phyloP scores from a whole-genome alignment of 192 early-diverging fungal genomes.

The Backusella macrospora region DNA sequence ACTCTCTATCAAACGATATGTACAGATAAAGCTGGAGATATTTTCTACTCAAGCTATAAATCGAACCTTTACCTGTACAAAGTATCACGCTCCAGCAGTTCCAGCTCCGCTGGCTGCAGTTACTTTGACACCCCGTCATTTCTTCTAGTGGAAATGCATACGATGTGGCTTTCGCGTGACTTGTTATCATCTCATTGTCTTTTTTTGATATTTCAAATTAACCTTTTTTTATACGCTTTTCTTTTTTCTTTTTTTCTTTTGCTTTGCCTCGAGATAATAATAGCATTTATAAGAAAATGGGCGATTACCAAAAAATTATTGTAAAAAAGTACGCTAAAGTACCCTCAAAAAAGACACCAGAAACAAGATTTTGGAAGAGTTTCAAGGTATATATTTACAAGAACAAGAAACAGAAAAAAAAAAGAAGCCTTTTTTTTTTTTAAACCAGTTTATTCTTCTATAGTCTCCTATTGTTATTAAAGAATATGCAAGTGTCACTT shows the following conservation, averaged over 20 bases:
- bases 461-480: constrained; percentile 87
- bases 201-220: constrained; percentile 7
- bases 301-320: constrained; percentile 61
- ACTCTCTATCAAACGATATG: too few relatives aligned
- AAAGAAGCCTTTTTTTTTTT: not conserved
- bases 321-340: constrained; percentile 57
- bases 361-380: constrained; percentile 76
- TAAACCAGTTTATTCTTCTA: constrained; percentile 12
- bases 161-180: not conserved
- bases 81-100: too few relatives aligned
- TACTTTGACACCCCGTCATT: too few relatives aligned
- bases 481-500: constrained; percentile 83
- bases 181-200: not conserved
- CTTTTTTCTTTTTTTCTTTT: not conserved
- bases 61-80: too few relatives aligned
- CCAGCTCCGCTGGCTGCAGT: too few relatives aligned
- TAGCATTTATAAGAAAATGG: constrained; percentile 11
- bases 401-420: not conserved
- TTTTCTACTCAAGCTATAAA: too few relatives aligned
- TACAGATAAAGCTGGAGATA: too few relatives aligned
- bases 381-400: constrained; percentile 60
- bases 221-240: not conserved
- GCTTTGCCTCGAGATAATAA: not conserved
- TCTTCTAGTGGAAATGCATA: not conserved
- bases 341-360: constrained; percentile 58